Evolutionary conservation across 495 filamentous ascomycete species (phyloP).

Genomic region (Xylaria longipes): DNA sequence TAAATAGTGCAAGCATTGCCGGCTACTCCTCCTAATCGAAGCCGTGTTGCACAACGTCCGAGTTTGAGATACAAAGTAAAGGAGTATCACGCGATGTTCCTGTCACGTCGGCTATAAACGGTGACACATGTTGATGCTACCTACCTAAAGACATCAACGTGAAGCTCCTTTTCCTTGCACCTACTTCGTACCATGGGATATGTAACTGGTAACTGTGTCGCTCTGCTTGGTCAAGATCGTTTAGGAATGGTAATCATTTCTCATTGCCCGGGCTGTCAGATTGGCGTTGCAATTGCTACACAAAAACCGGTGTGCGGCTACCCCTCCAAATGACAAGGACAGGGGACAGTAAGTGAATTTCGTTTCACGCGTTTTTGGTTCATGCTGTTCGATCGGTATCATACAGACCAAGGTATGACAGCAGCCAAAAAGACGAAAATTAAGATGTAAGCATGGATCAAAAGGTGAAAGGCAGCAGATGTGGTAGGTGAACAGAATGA

Average conservation of each 20-base stretch:
- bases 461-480: not conserved
- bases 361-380: slow-evolving; percentile 15
- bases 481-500: slow-evolving; percentile 5
- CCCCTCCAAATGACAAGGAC: not conserved
- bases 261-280: not conserved
- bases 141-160: not conserved
- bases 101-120: slow-evolving; percentile 21
- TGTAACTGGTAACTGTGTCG: not conserved
- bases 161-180: not conserved
- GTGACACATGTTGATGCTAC: slow-evolving; percentile 8
- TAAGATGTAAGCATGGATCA: not conserved
- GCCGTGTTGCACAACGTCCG: not conserved
- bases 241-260: not conserved
- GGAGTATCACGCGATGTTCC: not conserved
- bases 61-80: not conserved
- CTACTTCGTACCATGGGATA: not conserved
- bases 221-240: not conserved
- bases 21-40: not conserved
- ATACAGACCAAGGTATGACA: slow-evolving; percentile 5
- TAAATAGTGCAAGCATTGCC: not conserved
- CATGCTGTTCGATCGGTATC: slow-evolving; percentile 7
- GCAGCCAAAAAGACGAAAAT: not conserved
- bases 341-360: not conserved
- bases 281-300: slow-evolving; percentile 19
- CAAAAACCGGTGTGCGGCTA: slow-evolving; percentile 11